These are phyloP conservation scores for Euryodendron excelsum DNA, from an alignment of 148 eudicot species.

Conservation along the genomic window DNA sequence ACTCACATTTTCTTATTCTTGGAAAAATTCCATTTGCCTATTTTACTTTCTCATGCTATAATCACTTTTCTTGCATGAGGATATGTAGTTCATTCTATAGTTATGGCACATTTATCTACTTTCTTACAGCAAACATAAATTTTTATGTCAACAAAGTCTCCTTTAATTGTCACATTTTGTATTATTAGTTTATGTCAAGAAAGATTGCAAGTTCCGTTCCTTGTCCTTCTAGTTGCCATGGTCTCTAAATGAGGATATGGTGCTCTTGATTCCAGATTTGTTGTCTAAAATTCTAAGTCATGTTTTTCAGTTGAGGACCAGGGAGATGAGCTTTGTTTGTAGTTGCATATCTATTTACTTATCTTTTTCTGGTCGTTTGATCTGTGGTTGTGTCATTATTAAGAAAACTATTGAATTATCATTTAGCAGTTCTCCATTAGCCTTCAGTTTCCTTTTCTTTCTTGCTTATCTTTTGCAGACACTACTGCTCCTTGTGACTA, in stretches of 20 bases:
- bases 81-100: not conserved
- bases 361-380: not conserved
- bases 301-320: not conserved
- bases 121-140: not conserved
- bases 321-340: not conserved
- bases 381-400: not conserved
- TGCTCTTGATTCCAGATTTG: not conserved
- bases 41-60: not conserved
- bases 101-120: not conserved
- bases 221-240: not conserved
- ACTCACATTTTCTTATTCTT: not conserved
- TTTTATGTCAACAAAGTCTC: not conserved
- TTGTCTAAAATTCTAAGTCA: no score
- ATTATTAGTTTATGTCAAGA: not conserved
- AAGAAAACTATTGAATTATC: not conserved
- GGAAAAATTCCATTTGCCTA: not conserved
- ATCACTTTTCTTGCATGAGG: not conserved
- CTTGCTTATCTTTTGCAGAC: not conserved
- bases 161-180: not conserved
- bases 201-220: not conserved
- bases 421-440: not conserved
- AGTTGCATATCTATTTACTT: not conserved
- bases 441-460: not conserved
- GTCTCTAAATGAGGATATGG: not conserved
- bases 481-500: not conserved